Percentiles rank a stretch among this genome's conserved stretches.
Evolutionary conservation across 1,284 basidiomycete genomes (phyloP).

Genomic region (Apiotrichum porosum): DNA sequence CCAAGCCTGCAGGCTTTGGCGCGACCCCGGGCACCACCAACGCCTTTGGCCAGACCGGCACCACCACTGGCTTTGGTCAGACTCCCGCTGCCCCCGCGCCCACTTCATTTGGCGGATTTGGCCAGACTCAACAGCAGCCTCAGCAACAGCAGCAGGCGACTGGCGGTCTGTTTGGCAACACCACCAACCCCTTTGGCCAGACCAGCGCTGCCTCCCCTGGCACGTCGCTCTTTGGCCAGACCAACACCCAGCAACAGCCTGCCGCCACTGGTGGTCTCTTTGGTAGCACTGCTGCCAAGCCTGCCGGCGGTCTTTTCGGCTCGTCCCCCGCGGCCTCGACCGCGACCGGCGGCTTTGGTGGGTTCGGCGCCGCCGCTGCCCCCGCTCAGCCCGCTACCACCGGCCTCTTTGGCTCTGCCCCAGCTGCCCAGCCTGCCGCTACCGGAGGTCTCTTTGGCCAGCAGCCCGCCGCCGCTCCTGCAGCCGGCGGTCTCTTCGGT

Average conservation of each 20-base stretch:
- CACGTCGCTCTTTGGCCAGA: constrained; percentile 50
- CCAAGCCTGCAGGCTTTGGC: constrained; percentile 11
- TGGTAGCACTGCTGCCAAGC: constrained; percentile 33
- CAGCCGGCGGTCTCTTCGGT: constrained; percentile 50
- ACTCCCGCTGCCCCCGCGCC: no score
- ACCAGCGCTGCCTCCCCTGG: constrained; percentile 1
- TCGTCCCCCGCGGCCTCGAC: constrained; percentile 15
- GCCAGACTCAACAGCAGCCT: constrained; percentile 42
- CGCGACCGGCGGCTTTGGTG: constrained; percentile 24
- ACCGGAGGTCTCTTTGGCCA: constrained; percentile 54
- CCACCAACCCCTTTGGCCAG: constrained; percentile 31
- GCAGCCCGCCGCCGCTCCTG: constrained; percentile 7
- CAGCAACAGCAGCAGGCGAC: constrained; percentile 11
- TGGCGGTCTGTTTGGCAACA: constrained; percentile 29
- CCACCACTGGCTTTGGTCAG: constrained; percentile 9
- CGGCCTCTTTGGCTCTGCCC: constrained; percentile 42
- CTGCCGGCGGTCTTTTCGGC: constrained; percentile 39
- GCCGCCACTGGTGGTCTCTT: constrained; percentile 37
- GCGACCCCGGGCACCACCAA: constrained; percentile 13
- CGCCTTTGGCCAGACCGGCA: constrained; percentile 45
- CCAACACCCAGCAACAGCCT: constrained; percentile 30
- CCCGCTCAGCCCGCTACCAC: constrained; percentile 9
- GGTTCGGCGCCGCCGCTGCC: constrained; percentile 16
- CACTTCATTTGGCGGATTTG: neutral
- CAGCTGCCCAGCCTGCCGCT: constrained; percentile 22